Conservation (phyloP, 1,139 yeast genomes). For the Yamadazyma taylorii region DNA sequence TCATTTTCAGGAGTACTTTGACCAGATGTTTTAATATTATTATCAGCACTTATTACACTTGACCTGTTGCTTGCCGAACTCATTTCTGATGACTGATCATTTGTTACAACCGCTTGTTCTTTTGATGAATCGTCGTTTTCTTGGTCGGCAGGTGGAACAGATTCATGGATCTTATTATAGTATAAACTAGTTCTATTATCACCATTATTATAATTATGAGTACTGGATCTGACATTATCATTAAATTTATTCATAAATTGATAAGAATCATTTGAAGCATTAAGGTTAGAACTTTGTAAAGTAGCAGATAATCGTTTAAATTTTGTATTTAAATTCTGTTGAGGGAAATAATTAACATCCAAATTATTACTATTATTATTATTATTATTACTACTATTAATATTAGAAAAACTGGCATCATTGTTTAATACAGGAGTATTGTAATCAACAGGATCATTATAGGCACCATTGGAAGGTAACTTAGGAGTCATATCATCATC, state of each 20-base stretch:
- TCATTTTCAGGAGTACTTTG: constrained; percentile 5
- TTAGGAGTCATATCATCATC: constrained; percentile 35
- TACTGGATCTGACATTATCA: constrained; percentile 28
- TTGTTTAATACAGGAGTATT: constrained; percentile 30
- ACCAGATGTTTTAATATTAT: background rate
- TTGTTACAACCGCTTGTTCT: constrained; percentile 13
- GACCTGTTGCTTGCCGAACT: constrained; percentile 30
- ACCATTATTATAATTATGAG: constrained; percentile 6
- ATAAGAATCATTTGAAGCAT: constrained; percentile 41
- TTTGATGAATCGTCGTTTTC: constrained; percentile 12
- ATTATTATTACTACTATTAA: too few relatives aligned
- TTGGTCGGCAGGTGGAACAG: constrained; percentile 7
- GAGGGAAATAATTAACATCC: constrained; percentile 27
- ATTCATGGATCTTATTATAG: constrained; percentile 29
- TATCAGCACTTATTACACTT: constrained; percentile 19
- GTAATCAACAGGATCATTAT: constrained; percentile 23
- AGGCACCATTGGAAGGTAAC: constrained; percentile 15
- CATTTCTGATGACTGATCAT: constrained; percentile 19
- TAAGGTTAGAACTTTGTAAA: constrained; percentile 28
- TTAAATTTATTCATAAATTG: constrained; percentile 44
- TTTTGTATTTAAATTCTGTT: constrained; percentile 35
- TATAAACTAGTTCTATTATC: constrained; percentile 28
- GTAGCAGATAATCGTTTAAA: constrained; percentile 44
- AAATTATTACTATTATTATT: constrained; percentile 7
- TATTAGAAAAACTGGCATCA: too few relatives aligned